A percentile compares a stretch with the other conserved stretches of the same genome.
Conservation (phyloP, 2,329 filamentous ascomycete species). For the Keithomyces neogunnii region DNA sequence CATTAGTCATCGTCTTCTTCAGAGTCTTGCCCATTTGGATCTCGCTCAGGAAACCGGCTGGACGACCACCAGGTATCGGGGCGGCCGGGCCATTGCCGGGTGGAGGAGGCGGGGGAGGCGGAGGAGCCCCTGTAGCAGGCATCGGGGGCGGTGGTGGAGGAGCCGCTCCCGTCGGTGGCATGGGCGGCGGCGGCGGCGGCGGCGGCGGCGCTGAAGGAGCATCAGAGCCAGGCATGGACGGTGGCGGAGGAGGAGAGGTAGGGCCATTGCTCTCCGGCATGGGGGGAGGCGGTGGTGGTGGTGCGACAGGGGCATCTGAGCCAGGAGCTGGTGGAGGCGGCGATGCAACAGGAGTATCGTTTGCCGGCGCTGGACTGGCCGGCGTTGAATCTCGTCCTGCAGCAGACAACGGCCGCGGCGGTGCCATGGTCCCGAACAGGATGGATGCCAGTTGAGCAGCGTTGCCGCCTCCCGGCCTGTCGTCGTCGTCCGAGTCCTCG, state of each 20-base stretch:
- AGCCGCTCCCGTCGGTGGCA: slow-evolving; percentile 27
- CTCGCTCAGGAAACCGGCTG: slow-evolving; percentile 64
- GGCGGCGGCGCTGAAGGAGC: slow-evolving; percentile 20
- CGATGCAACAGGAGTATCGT: slow-evolving; percentile 30
- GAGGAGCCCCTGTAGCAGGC: slow-evolving; percentile 24
- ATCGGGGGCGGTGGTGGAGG: slow-evolving; percentile 27
- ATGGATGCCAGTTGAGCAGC: slow-evolving; percentile 92
- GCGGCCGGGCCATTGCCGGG: slow-evolving; percentile 33
- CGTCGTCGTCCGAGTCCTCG: slow-evolving; percentile 70
- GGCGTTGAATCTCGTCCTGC: slow-evolving; percentile 59
- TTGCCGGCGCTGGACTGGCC: slow-evolving; percentile 28
- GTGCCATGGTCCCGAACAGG: slow-evolving; percentile 93
- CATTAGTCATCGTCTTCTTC: slow-evolving; percentile 84
- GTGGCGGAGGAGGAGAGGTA: slow-evolving; percentile 17
- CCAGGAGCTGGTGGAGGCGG: slow-evolving; percentile 23
- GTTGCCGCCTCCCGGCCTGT: slow-evolving; percentile 68
- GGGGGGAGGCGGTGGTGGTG: slow-evolving; percentile 22
- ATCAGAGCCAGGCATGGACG: slow-evolving; percentile 18
- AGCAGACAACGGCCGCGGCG: slow-evolving; percentile 78
- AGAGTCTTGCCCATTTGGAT: slow-evolving; percentile 74
- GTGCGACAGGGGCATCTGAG: slow-evolving; percentile 21
- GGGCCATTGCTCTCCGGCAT: slow-evolving; percentile 17
- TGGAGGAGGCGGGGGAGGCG: slow-evolving; percentile 35
- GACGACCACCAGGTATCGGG: slow-evolving; percentile 39
- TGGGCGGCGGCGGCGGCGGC: slow-evolving; percentile 23